Percentiles rank a stretch among this genome's conserved stretches.
Evolutionary conservation across 192 early-diverging fungal species (phyloP).

Genomic region (Chytriomyces confervae): DNA sequence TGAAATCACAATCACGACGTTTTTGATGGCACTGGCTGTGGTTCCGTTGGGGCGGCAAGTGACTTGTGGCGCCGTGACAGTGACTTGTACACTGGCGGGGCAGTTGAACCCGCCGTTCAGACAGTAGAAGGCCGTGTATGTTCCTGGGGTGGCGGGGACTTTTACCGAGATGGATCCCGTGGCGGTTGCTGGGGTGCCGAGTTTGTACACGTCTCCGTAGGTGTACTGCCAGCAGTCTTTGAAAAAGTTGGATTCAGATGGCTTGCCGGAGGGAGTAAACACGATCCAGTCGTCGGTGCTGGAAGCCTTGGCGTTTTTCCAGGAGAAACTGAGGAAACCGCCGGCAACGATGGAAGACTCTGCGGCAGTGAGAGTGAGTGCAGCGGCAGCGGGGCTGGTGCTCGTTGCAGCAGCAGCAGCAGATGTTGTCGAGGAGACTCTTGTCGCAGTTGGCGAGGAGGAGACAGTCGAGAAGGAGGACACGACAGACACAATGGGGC

Average conservation of each 20-base stretch:
- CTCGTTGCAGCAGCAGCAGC: too few relatives aligned
- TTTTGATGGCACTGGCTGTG: constrained; percentile 4
- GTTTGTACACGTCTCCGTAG: constrained; percentile 16
- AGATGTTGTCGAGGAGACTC: too few relatives aligned
- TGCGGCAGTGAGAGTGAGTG: not conserved
- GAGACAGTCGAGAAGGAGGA: too few relatives aligned
- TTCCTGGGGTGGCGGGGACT: constrained; percentile 28
- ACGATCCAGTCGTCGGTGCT: constrained; percentile 8
- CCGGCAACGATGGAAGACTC: not conserved
- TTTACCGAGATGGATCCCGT: constrained; percentile 25
- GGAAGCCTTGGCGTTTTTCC: not conserved
- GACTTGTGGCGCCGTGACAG: constrained; percentile 7
- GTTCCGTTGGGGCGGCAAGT: not conserved
- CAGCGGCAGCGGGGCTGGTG: not conserved
- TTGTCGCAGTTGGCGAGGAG: too few relatives aligned
- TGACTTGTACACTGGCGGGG: constrained; percentile 3
- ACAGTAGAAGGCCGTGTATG: constrained; percentile 28
- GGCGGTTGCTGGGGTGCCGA: not conserved
- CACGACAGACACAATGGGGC: too few relatives aligned
- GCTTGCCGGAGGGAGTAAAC: not conserved
- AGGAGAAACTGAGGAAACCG: constrained; percentile 5
- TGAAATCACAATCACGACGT: constrained; percentile 20
- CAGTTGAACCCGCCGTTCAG: constrained; percentile 15
- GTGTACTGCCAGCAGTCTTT: constrained; percentile 32
- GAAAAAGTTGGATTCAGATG: not conserved